Conservation (phyloP, 768 basidiomycete species). For the Mycena floridula region DNA sequence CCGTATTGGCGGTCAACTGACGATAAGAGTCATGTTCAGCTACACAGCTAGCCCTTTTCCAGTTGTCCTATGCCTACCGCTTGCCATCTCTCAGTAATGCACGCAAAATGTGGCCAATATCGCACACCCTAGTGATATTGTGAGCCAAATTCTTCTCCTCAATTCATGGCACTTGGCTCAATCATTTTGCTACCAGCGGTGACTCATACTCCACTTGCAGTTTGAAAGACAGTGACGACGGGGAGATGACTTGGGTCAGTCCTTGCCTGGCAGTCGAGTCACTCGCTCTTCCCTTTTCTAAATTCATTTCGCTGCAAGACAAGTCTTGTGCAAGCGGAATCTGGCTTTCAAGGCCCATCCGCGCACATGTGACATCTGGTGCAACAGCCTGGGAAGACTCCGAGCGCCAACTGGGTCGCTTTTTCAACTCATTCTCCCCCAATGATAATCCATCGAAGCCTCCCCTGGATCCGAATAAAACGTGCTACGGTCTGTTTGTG, state of each 20-base stretch:
- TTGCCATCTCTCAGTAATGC: too few species aligned
- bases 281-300: too few species aligned
- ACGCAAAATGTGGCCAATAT: too few species aligned
- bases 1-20: too few species aligned
- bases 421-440: slow-evolving; percentile 8
- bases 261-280: too few species aligned
- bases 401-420: slow-evolving; percentile 8
- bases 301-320: background rate
- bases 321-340: background rate
- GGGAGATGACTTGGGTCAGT: slow-evolving; percentile 1
- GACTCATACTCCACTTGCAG: background rate
- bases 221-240: background rate
- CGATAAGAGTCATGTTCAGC: too few species aligned
- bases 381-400: slow-evolving; percentile 19
- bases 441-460: background rate
- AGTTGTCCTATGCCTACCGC: too few species aligned
- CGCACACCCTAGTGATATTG: too few species aligned
- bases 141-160: too few species aligned
- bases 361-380: slow-evolving; percentile 15
- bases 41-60: too few species aligned
- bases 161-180: too few species aligned
- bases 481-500: slow-evolving; percentile 1
- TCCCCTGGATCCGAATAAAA: background rate
- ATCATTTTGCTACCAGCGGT: too few species aligned
- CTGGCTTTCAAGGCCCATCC: background rate